These are phyloP conservation scores for Entelexis sorbosivorans DNA, from an alignment of 1,139 yeast species.

Conservation along the genomic window DNA sequence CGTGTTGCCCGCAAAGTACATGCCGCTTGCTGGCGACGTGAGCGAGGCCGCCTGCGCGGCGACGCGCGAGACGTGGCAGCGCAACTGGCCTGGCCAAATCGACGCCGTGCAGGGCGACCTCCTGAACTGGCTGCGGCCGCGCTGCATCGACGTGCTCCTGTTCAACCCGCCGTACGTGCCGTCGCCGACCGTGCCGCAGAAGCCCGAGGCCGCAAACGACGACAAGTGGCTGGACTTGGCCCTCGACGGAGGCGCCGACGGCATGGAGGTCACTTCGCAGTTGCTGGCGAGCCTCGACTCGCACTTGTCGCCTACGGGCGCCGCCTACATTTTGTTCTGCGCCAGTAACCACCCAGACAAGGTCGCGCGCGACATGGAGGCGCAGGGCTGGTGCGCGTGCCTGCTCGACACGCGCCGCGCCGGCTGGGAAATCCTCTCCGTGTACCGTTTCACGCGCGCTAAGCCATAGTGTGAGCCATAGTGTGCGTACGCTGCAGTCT, in stretches of 20 bases:
- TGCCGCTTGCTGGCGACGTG: constrained; percentile 61
- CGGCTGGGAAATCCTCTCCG: constrained; percentile 90
- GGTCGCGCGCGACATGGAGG: constrained; percentile 42
- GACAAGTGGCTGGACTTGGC: constrained; percentile 76
- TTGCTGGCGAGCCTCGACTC: constrained; percentile 44
- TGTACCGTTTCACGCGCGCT: constrained; percentile 31
- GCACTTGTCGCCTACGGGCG: constrained; percentile 46
- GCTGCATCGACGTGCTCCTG: constrained; percentile 53
- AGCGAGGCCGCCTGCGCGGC: constrained; percentile 65
- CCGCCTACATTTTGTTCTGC: constrained; percentile 76
- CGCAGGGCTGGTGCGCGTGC: constrained; percentile 47
- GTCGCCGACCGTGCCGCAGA: constrained; percentile 46
- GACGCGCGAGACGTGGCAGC: constrained; percentile 40
- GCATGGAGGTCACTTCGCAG: constrained; percentile 71
- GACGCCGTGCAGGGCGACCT: constrained; percentile 52
- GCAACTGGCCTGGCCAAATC: constrained; percentile 11
- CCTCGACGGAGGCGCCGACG: constrained; percentile 74
- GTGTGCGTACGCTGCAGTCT: no score
- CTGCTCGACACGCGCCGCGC: constrained; percentile 56
- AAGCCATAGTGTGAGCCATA: no score
- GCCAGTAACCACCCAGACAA: constrained; percentile 70
- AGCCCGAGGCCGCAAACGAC: constrained; percentile 29
- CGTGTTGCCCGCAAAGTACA: constrained; percentile 35
- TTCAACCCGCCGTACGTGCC: constrained; percentile 98
- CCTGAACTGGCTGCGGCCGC: constrained; percentile 36